phyloP scores from a whole-genome alignment of 106 monocot species.

The Dendrobium huoshanense region DNA sequence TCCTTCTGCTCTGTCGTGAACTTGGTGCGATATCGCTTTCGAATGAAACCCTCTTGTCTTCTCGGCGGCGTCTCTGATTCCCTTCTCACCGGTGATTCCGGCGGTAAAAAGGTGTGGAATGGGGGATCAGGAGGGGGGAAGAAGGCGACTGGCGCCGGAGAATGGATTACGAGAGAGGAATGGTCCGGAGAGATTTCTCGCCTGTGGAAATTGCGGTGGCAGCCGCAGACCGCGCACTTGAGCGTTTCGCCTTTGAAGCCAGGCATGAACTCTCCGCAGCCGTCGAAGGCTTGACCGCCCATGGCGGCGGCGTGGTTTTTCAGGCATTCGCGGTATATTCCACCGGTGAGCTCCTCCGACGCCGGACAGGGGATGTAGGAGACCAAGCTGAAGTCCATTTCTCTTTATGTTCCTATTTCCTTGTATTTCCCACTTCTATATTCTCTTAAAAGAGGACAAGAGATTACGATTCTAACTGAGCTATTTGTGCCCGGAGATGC shows the following conservation, averaged over 20 bases:
- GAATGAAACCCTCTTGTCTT: conserved; percentile 5
- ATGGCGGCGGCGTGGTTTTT: conserved; percentile 53
- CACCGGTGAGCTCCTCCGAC: background rate
- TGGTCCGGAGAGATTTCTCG: conserved; percentile 35
- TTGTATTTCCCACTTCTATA: background rate
- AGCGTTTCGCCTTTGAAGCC: conserved; percentile 25
- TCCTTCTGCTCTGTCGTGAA: conserved; percentile 61
- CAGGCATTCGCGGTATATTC: conserved; percentile 37
- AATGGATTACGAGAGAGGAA: conserved; percentile 33
- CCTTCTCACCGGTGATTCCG: conserved; percentile 7
- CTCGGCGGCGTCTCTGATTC: conserved; percentile 51
- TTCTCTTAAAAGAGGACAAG: background rate
- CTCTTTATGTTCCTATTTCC: background rate
- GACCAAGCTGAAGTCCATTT: conserved; percentile 36
- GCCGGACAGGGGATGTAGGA: conserved; percentile 11
- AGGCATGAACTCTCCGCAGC: conserved; percentile 46
- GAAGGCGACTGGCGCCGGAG: conserved; percentile 6
- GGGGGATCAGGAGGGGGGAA: conserved; percentile 4
- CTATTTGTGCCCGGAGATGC: background rate
- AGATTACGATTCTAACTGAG: background rate
- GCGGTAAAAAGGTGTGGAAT: conserved; percentile 1
- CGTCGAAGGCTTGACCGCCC: conserved; percentile 45
- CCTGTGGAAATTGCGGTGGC: conserved; percentile 67
- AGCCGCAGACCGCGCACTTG: conserved; percentile 54
- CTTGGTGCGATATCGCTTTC: conserved; percentile 12